A percentile compares a stretch with the other conserved stretches of the same genome.
These are phyloP conservation scores for Sclerotinia sclerotiorum DNA, from an alignment of 2,329 filamentous ascomycete species.

Conservation along the genomic window DNA sequence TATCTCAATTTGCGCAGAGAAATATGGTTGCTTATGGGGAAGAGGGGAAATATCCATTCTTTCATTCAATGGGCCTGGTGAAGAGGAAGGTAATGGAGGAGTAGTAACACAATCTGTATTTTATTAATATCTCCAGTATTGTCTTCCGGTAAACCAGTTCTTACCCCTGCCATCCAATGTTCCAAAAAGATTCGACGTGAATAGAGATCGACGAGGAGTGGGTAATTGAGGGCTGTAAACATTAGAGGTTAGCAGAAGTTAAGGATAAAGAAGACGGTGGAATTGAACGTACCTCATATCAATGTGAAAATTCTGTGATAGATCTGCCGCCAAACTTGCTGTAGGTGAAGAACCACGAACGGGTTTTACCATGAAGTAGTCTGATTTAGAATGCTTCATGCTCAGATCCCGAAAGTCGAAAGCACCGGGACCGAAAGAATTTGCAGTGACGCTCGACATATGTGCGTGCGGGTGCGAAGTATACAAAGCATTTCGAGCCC, in stretches of 20 bases:
- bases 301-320: slow-evolving; percentile 96
- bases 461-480: slow-evolving; percentile 49
- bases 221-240: slow-evolving; percentile 70
- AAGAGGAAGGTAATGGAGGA: slow-evolving; percentile 80
- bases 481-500: slow-evolving; percentile 56
- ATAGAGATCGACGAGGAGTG: slow-evolving; percentile 81
- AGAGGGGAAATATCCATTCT: slow-evolving; percentile 93
- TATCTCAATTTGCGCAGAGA: slow-evolving; percentile 60
- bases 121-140: slow-evolving; percentile 40
- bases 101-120: slow-evolving; percentile 72
- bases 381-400: slow-evolving; percentile 65
- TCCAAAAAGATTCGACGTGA: slow-evolving; percentile 68
- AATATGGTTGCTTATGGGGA: slow-evolving; percentile 77
- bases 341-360: slow-evolving; percentile 86
- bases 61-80: slow-evolving; percentile 70
- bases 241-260: slow-evolving; percentile 22
- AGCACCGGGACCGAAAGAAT: slow-evolving; percentile 59
- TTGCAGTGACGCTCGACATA: slow-evolving; percentile 49
- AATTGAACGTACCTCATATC: slow-evolving; percentile 73
- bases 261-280: not conserved
- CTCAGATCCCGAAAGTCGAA: slow-evolving; percentile 76
- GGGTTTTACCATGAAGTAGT: slow-evolving; percentile 81
- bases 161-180: slow-evolving; percentile 49
- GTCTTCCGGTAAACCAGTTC: slow-evolving; percentile 40
- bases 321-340: slow-evolving; percentile 84